Evolutionary conservation across 352 stramenopile genomes (phyloP).

Genomic region (Phytophthora ohioensis): DNA sequence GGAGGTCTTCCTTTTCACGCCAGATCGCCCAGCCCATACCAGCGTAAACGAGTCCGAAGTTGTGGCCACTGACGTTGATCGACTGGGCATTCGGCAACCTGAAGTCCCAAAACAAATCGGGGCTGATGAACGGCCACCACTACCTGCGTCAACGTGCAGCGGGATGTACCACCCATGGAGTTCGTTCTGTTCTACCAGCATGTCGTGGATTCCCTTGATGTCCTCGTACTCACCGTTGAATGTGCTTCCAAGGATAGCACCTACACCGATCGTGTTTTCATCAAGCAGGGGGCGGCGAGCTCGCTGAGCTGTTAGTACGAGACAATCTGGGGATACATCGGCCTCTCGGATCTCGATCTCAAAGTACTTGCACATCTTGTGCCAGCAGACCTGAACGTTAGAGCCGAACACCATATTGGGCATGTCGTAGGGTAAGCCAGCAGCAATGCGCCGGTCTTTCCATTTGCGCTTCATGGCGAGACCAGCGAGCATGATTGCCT

Average conservation of each 20-base stretch:
- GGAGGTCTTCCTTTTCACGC: slow-evolving; percentile 71
- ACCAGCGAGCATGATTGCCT: slow-evolving; percentile 89
- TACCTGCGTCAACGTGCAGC: slow-evolving; percentile 2
- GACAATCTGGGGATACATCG: slow-evolving; percentile 34
- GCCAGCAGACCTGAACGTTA: slow-evolving; percentile 32
- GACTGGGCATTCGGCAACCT: slow-evolving; percentile 88
- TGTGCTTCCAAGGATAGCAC: slow-evolving; percentile 88
- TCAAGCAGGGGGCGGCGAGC: slow-evolving; percentile 75
- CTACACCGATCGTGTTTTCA: slow-evolving; percentile 92
- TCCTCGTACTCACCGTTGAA: slow-evolving; percentile 94
- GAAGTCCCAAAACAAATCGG: slow-evolving; percentile 89
- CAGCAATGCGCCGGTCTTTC: slow-evolving; percentile 27
- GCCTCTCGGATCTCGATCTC: slow-evolving; percentile 35
- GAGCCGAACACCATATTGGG: slow-evolving; percentile 34
- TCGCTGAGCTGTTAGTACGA: slow-evolving; percentile 83
- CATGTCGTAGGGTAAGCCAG: slow-evolving; percentile 19
- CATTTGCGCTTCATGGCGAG: slow-evolving; percentile 82
- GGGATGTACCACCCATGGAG: background rate
- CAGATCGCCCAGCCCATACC: slow-evolving; percentile 92
- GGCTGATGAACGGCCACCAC: slow-evolving; percentile 78
- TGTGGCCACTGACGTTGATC: slow-evolving; percentile 93
- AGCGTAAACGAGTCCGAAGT: slow-evolving; percentile 92
- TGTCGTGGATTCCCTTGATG: slow-evolving; percentile 87
- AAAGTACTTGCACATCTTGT: slow-evolving; percentile 35
- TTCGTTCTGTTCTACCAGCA: slow-evolving; percentile 61